Base-by-base conservation (phyloP, 1,139 yeast genomes). In the Blastobotrys arbuscula region DNA sequence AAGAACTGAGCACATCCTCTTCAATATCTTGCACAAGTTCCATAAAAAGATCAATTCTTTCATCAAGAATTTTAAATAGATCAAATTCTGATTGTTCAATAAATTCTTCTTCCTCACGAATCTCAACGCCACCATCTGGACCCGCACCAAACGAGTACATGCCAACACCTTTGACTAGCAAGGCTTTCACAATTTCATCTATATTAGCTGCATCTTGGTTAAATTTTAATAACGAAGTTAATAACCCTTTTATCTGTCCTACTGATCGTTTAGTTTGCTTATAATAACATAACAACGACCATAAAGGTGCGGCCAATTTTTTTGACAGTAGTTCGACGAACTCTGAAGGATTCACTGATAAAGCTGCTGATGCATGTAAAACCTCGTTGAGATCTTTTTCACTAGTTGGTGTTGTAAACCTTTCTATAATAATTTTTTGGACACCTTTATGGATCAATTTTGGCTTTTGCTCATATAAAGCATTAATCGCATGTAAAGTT, bases 351-450 rank as follows among this genome's bases (percentile, higher is more conserved):
- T 76, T 79, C 58, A 79, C 79, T 0, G 84, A 68, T 12, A 87
- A 58, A 0, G 92, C 79, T 0, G 84, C 67, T 15, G 84, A 58
- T 0, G 83, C 88, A 61, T 82, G 83, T n/a, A 84, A 67, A 7
- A 72, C 71, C 62, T 83, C 81, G 57, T 84, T 84, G 16, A 85
- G 61, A 7, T 73, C 73, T 13, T 72, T 69, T 49, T 78, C 85
- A 10, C 71, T 50, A 0, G 75, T 38, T 2, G 46, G 42, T 1
- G 36, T 60, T 15, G 50, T 48, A 7, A 58, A 24, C 16, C 52
- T 39, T 9, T 45, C 44, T 3, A 37, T 28, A 2, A 58, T 13
- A 9, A 45, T 35, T 9, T 49, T 38, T 37, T 82, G 72, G 9
- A 86, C 63, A 55, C 86, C 86, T 60, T 84, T 88, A 20, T 64